Evolutionary conservation across 495 filamentous ascomycete genomes (phyloP), one percentile per base, ranked within the genome.

Genomic region (Haplographium delicatum): DNA sequence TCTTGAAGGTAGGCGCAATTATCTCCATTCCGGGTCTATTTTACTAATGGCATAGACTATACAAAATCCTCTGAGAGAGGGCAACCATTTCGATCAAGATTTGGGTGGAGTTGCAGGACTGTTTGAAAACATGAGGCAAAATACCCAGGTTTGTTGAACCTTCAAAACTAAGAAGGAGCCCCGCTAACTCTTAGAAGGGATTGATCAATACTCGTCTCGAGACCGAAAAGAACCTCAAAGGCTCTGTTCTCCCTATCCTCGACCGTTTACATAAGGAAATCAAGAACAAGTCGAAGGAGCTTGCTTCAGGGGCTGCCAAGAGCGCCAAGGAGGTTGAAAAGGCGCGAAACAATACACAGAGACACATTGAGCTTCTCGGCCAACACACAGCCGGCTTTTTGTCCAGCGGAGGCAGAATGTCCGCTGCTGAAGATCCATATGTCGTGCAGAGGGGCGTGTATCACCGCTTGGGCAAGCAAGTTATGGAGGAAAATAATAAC

Each of bases 401-500:
- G 52, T 81, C 85, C 4, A 73, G 73, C 4, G 81, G 82, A 7
- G 80, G 77, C 18, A 87, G 85, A 62, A 61, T 85, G 43, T 76
- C 82, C 13, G 72, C 83, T 5, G 56, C 68, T 4, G 79, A 93
- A 24, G 93, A 98, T 66, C 93, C 94, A 13, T 98, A 96, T 65
- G 71, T 97, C 43, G 66, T 96, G 41, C 81, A 84, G 57, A 83
- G 90, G 25, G 86, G 86, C 31, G 82, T 96, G 50, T 69, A 85
- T 46, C 75, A 96, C 69, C 80, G 90, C 23, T 75, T 98, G 15
- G 81, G 86, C 72, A 91, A 88, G 69, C 93, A 98, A 71, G 80
- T 97, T 37, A 73, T 85, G 33, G 91, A 95, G 62, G 93, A 98
- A 68, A 98, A 98, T 70, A 91, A 88, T 70, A 88, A 91, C 67